Base-by-base conservation (phyloP, 2,329 filamentous ascomycete species). In the Epichloe sp. region DNA sequence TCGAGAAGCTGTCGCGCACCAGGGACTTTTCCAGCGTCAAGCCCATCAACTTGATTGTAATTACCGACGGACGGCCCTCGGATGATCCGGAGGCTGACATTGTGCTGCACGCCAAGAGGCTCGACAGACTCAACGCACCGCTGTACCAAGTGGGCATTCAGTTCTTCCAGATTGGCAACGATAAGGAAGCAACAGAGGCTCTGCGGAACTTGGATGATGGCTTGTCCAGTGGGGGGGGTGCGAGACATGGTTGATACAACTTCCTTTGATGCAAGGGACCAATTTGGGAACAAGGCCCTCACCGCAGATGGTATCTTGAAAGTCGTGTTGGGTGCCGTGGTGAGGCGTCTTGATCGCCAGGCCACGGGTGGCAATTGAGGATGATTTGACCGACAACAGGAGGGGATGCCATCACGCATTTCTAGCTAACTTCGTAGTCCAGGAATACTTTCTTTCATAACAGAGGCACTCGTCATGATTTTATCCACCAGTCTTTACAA, bases 161-260 rank as follows among this genome's bases (percentile, higher is more conserved):
- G 65, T 97, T 97, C 71, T 95, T 97, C 73, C 91, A 96, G 68
- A 86, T 97, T 44, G 91, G 93, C 52, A 75, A 78, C 47, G 87
- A 95, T 58, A 62, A 69, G 0, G 71, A 67, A 0, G 91, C 90
- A 0, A 73, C 75, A 1, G 67, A 74, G 57, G 80, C 84, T 51
- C 72, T 97, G 40, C 71, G 77, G 58, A 74, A 82, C 45, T 73
- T 97, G 7, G 91, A 97, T 62, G 86, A 96, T 63, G 72, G 76
- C 42, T 61, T 78, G n/a, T 70, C 73, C 26, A 69, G 75, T 34
- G 70, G 74, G 34, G 34, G 72, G 75, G 14, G 64, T 91, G 15
- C 73, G 91, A 17, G 91, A 97, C 68, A 96, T 97, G 61, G 88
- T 96, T 15, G 91, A 97, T 66, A 95, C 90, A 0, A 83, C 89